These are phyloP conservation scores for Trichoderma breve DNA, from an alignment of 2,329 filamentous ascomycete species.

Conservation along the genomic window DNA sequence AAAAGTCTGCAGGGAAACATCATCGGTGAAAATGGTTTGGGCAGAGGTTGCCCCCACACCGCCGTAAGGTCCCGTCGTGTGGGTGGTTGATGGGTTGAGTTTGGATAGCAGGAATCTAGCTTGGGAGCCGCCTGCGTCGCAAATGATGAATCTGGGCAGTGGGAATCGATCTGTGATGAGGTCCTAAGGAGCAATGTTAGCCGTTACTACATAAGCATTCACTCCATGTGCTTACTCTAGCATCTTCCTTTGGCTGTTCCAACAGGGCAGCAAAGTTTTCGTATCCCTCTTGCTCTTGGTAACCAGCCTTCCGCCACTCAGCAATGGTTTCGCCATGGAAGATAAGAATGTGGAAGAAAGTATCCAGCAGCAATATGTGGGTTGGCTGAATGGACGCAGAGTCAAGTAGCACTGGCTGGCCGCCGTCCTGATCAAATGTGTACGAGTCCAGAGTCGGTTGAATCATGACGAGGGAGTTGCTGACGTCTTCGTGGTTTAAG, in stretches of 20 bases:
- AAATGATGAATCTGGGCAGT: conserved; percentile 97
- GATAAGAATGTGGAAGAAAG: conserved; percentile 99
- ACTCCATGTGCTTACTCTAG: conserved; percentile 62
- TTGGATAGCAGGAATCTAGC: conserved; percentile 96
- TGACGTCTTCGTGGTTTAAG: conserved; percentile 93
- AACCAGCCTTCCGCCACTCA: conserved; percentile 96
- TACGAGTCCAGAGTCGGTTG: conserved; percentile 97
- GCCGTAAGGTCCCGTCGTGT: conserved; percentile 89
- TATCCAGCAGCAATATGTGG: conserved; percentile 91
- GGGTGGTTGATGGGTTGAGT: conserved; percentile 94
- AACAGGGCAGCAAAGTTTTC: conserved; percentile 89
- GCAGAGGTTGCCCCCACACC: conserved; percentile 81
- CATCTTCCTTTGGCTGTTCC: conserved; percentile 94
- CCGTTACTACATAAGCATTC: neutral
- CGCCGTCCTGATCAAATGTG: conserved; percentile 91
- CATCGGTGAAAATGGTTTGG: conserved; percentile 98
- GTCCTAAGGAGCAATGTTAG: conserved; percentile 57
- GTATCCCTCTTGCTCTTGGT: conserved; percentile 97
- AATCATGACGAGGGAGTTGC: conserved; percentile 97
- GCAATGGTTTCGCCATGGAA: conserved; percentile 98
- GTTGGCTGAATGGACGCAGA: conserved; percentile 94
- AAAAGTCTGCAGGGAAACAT: conserved; percentile 96
- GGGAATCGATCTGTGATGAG: conserved; percentile 97
- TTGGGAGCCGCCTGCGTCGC: conserved; percentile 96
- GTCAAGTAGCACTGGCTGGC: conserved; percentile 89